phyloP scores from a whole-genome alignment of 169 alveolate genomes.

The Eimeria mitis region DNA sequence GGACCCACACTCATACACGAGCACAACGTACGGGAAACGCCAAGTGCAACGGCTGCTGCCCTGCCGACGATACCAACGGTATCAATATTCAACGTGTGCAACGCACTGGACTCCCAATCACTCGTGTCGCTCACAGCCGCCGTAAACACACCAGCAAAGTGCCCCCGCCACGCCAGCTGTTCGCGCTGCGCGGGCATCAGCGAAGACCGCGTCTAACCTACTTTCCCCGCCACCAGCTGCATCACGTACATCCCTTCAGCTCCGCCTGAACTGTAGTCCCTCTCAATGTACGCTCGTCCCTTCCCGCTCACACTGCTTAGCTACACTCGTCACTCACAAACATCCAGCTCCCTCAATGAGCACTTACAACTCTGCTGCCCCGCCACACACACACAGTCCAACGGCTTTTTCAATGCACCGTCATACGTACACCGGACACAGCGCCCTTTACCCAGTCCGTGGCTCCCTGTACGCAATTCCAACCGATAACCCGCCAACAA shows the following conservation, averaged over 20 bases:
- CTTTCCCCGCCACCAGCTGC: not conserved
- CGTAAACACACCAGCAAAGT: not conserved
- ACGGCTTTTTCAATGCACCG: not conserved
- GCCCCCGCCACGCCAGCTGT: not conserved
- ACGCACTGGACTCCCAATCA: not conserved
- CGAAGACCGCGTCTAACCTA: too few species aligned
- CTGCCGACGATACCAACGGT: not conserved
- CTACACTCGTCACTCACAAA: not conserved
- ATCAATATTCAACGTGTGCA: not conserved
- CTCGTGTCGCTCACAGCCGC: not conserved
- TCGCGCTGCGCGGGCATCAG: not conserved
- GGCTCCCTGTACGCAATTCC: not conserved
- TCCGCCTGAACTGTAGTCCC: not conserved
- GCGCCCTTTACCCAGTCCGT: not conserved
- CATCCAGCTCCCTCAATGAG: not conserved
- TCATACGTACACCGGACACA: not conserved
- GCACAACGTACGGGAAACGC: not conserved
- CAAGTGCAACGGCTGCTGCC: not conserved
- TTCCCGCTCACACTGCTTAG: not conserved
- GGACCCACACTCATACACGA: not conserved
- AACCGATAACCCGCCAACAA: not conserved
- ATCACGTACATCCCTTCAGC: not conserved
- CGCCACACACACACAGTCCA: not conserved
- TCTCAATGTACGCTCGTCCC: not conserved
- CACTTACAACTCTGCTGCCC: not conserved